Evolutionary conservation across 345 rosid species (phyloP).

Genomic region (Dipteronia sinensis): DNA sequence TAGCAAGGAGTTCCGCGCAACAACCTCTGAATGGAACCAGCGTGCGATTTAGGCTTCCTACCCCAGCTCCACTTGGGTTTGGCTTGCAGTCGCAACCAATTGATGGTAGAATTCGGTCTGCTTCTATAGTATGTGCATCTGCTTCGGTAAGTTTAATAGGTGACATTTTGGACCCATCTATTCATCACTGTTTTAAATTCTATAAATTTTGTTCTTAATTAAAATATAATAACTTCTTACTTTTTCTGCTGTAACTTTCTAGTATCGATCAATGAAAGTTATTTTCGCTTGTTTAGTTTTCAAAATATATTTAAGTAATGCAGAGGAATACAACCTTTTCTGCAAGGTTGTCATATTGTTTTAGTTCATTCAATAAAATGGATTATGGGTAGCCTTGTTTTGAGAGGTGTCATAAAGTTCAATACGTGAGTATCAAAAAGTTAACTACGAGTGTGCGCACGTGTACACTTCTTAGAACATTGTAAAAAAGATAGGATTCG

Average conservation of each 20-base stretch:
- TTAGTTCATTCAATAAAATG: not conserved
- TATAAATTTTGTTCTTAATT: too few species aligned
- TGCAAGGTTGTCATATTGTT: not conserved
- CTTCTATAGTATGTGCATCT: constrained; percentile 39
- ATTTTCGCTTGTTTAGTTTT: not conserved
- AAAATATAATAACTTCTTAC: too few species aligned
- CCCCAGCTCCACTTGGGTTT: constrained; percentile 26
- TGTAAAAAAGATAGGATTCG: too few species aligned
- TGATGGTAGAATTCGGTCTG: constrained; percentile 22
- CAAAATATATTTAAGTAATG: not conserved
- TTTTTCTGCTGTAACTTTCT: not conserved
- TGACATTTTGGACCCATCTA: not conserved
- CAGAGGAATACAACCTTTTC: not conserved
- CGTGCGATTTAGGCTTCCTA: constrained; percentile 16
- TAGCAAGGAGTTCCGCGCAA: constrained; percentile 27
- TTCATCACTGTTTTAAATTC: not conserved
- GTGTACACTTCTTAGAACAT: too few species aligned
- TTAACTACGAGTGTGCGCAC: not conserved
- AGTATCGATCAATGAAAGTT: not conserved
- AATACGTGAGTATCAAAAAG: not conserved
- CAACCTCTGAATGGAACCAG: constrained; percentile 16
- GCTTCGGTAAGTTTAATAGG: constrained; percentile 35
- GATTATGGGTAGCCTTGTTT: not conserved
- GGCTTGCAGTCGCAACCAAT: constrained; percentile 25
- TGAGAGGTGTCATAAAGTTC: not conserved